These are phyloP conservation scores for Trifolium repens DNA, from an alignment of 306 rosid genomes.

Conservation along the genomic window DNA sequence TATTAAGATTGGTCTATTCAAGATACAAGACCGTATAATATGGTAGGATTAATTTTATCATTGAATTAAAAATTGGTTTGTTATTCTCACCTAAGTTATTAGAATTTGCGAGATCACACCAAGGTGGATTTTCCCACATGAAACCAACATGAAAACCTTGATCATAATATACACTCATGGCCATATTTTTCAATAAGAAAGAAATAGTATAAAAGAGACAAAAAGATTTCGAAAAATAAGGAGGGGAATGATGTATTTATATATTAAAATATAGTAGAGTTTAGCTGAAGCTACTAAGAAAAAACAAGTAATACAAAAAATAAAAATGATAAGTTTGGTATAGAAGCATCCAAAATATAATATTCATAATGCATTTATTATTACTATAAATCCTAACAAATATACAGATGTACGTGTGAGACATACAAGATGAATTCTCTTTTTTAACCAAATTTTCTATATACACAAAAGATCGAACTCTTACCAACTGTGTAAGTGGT, in stretches of 20 bases:
- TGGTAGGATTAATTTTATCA: no score
- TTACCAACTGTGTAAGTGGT: no score
- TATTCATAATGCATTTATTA: background rate
- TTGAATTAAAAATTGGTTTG: background rate
- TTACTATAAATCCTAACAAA: background rate
- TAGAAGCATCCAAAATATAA: slow-evolving; percentile 22
- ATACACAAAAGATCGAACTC: no score
- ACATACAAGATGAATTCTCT: no score
- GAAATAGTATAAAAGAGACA: background rate
- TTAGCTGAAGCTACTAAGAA: background rate
- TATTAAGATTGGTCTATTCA: no score
- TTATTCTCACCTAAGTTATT: slow-evolving; percentile 21
- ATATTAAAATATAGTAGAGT: slow-evolving; percentile 9
- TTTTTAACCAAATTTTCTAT: no score
- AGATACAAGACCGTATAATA: no score
- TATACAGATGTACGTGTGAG: background rate
- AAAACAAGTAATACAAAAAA: background rate
- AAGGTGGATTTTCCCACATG: slow-evolving; percentile 41
- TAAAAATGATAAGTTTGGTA: slow-evolving; percentile 11
- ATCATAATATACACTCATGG: slow-evolving; percentile 36
- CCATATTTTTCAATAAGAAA: background rate
- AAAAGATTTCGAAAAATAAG: background rate
- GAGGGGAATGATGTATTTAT: background rate
- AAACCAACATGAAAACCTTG: slow-evolving; percentile 8
- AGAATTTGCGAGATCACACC: slow-evolving; percentile 46